These are phyloP conservation scores for Schoenoplectus tabernaemontani DNA, from an alignment of 202 grass and related monocot species.

Conservation along the genomic window DNA sequence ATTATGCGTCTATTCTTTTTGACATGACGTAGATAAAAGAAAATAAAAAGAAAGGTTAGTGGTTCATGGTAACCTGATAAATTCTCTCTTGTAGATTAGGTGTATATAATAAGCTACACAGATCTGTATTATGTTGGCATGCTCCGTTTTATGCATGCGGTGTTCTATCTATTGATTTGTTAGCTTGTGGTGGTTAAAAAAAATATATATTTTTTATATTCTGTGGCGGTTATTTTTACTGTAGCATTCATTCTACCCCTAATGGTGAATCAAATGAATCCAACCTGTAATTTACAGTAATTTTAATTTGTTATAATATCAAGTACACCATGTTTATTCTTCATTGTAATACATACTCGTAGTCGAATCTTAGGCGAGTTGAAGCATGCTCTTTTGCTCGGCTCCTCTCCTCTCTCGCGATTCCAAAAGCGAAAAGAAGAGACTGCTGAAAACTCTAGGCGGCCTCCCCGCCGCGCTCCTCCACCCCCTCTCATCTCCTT, in stretches of 20 bases:
- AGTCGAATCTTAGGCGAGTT: too few species aligned
- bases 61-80: not conserved
- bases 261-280: not conserved
- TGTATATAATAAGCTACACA: conserved; percentile 24
- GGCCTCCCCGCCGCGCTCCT: too few species aligned
- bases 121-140: conserved; percentile 7
- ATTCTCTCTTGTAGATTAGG: not conserved
- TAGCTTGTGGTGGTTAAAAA: not conserved
- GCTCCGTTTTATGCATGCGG: conserved; percentile 16
- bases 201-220: not conserved
- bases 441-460: too few species aligned
- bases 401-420: too few species aligned
- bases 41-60: conserved; percentile 4
- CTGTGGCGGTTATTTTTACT: not conserved
- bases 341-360: not conserved
- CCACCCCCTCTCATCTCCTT: too few species aligned
- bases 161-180: conserved; percentile 25
- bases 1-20: conserved; percentile 25
- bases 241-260: not conserved
- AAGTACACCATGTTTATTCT: not conserved
- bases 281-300: not conserved
- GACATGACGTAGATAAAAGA: conserved; percentile 9
- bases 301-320: not conserved
- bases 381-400: too few species aligned
- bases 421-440: too few species aligned